Evolutionary conservation across 2,329 filamentous ascomycete genomes (phyloP).

Genomic region (Aspergillus tubingensis): DNA sequence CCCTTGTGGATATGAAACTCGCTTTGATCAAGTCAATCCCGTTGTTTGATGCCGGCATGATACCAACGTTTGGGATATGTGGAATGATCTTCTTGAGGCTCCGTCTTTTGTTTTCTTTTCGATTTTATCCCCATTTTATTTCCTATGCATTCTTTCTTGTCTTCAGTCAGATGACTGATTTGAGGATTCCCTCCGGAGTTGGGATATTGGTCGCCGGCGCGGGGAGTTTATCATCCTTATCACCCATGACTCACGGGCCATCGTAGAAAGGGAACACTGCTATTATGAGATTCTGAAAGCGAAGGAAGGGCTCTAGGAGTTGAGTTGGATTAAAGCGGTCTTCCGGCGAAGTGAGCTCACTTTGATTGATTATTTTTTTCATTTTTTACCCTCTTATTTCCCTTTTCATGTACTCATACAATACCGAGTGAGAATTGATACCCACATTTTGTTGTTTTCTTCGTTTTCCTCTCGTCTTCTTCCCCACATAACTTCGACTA

Average conservation of each 20-base stretch:
- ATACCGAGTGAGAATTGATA: slow-evolving; percentile 1
- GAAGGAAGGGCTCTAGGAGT: slow-evolving; percentile 3
- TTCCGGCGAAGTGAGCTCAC: not conserved
- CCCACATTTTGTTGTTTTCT: not conserved
- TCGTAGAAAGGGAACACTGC: not conserved
- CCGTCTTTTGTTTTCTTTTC: not conserved
- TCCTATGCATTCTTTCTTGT: slow-evolving; percentile 7
- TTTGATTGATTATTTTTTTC: not conserved
- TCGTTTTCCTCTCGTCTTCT: not conserved
- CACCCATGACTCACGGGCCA: not conserved
- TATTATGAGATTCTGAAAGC: not conserved
- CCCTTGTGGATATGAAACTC: not conserved
- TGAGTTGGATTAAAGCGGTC: slow-evolving; percentile 1
- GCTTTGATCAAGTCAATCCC: slow-evolving; percentile 10
- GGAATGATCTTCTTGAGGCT: slow-evolving; percentile 20
- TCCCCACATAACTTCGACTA: not conserved
- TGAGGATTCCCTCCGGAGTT: not conserved
- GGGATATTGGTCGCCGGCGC: not conserved
- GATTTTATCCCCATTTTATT: not conserved
- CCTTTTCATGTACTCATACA: not conserved
- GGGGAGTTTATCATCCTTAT: not conserved
- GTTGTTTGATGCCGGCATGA: slow-evolving; percentile 26
- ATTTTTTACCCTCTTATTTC: slow-evolving; percentile 3
- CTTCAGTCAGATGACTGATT: not conserved
- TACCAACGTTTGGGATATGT: slow-evolving; percentile 30